These are phyloP conservation scores for Tritrichomonas foetus DNA, from an alignment of 208 protist genomes.

Conservation along the genomic window DNA sequence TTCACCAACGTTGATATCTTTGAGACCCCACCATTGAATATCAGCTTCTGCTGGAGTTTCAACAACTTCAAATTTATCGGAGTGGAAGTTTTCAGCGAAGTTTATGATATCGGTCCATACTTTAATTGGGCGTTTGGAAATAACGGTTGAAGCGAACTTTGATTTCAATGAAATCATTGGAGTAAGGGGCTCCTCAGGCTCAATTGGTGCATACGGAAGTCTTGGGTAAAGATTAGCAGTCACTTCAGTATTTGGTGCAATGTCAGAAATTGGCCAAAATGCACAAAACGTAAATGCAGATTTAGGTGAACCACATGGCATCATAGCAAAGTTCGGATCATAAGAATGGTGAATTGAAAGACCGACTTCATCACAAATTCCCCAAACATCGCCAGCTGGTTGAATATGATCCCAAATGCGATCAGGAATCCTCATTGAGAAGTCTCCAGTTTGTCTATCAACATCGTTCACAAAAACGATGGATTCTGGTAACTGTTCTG, in stretches of 20 bases:
- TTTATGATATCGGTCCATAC: not conserved
- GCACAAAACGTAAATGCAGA: not conserved
- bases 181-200: not conserved
- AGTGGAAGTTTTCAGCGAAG: not conserved
- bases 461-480: not conserved
- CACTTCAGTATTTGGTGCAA: not conserved
- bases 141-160: not conserved
- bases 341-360: not conserved
- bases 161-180: slow-evolving; percentile 23
- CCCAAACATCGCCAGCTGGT: not conserved
- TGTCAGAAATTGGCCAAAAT: not conserved
- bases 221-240: not conserved
- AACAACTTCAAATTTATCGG: not conserved
- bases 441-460: not conserved
- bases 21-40: not conserved
- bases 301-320: slow-evolving; percentile 16
- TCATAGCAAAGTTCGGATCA: not conserved
- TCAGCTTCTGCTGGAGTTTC: not conserved
- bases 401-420: slow-evolving; percentile 32
- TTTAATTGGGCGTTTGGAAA: not conserved
- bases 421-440: not conserved
- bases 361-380: not conserved
- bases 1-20: not conserved
- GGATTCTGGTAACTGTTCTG: not conserved
- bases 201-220: too few species aligned